phyloP scores from a whole-genome alignment of 73 alveolate genomes.

The Blepharisma stoltei region DNA sequence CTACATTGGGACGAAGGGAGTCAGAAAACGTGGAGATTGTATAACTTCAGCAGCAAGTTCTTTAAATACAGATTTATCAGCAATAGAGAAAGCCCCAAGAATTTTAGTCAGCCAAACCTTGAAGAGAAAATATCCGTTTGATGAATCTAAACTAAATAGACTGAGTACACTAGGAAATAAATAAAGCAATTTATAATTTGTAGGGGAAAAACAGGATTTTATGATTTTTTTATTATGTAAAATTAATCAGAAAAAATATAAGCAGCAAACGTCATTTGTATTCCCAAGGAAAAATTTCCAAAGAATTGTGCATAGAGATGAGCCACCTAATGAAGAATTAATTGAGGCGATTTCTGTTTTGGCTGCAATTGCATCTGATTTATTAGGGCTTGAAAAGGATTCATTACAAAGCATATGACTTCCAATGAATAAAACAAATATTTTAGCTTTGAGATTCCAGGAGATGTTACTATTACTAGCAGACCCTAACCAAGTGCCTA shows the following conservation, averaged over 20 bases:
- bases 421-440: too few species aligned
- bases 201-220: too few species aligned
- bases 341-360: background rate
- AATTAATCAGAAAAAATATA: too few species aligned
- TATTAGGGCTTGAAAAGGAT: slow-evolving; percentile 8
- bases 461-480: too few species aligned
- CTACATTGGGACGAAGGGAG: too few species aligned
- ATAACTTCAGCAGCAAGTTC: background rate
- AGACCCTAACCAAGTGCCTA: too few species aligned
- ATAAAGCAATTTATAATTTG: too few species aligned
- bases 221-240: too few species aligned
- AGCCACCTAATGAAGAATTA: background rate
- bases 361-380: slow-evolving; percentile 14
- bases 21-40: too few species aligned
- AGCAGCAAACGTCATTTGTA: too few species aligned
- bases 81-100: background rate
- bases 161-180: too few species aligned
- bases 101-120: background rate
- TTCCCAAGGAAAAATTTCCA: background rate
- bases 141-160: background rate
- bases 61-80: slow-evolving; percentile 7
- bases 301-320: slow-evolving; percentile 2
- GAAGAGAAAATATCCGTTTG: slow-evolving; percentile 21
- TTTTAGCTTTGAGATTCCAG: too few species aligned
- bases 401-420: background rate